phyloP scores from a whole-genome alignment of 2,329 filamentous ascomycete genomes.

The Arthrobotrys conoides region DNA sequence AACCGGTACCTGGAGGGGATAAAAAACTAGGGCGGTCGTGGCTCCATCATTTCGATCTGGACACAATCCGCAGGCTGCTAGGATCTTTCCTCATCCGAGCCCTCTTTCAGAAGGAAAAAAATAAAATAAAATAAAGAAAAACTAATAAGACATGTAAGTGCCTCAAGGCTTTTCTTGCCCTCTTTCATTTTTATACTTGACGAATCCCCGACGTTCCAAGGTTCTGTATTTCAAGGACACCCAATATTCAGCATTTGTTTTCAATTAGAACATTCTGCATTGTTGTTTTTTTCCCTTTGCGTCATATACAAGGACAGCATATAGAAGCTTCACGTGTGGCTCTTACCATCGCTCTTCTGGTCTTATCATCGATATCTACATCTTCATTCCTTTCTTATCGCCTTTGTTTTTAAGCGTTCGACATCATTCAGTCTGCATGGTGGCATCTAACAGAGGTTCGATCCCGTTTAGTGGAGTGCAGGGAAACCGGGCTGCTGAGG shows the following conservation, averaged over 20 bases:
- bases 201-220: slow-evolving; percentile 50
- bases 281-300: slow-evolving; percentile 58
- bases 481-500: slow-evolving; percentile 55
- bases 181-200: slow-evolving; percentile 62
- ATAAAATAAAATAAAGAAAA: slow-evolving; percentile 52
- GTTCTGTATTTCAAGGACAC: slow-evolving; percentile 56
- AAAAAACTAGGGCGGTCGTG: slow-evolving; percentile 60
- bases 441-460: slow-evolving; percentile 60
- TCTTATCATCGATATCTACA: slow-evolving; percentile 45
- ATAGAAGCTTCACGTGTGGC: slow-evolving; percentile 55
- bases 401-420: slow-evolving; percentile 43
- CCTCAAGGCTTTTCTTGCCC: slow-evolving; percentile 58
- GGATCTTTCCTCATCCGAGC: slow-evolving; percentile 61
- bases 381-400: slow-evolving; percentile 27
- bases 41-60: slow-evolving; percentile 60
- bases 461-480: slow-evolving; percentile 60
- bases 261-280: slow-evolving; percentile 58
- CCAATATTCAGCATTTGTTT: slow-evolving; percentile 56
- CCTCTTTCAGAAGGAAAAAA: slow-evolving; percentile 50
- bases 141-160: slow-evolving; percentile 59
- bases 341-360: slow-evolving; percentile 40
- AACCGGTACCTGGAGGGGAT: slow-evolving; percentile 58
- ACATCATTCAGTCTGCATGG: slow-evolving; percentile 59
- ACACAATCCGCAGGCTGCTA: slow-evolving; percentile 54
- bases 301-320: slow-evolving; percentile 58